phyloP scores from a whole-genome alignment of 164 flowering plant genomes.

The Piper longum region DNA sequence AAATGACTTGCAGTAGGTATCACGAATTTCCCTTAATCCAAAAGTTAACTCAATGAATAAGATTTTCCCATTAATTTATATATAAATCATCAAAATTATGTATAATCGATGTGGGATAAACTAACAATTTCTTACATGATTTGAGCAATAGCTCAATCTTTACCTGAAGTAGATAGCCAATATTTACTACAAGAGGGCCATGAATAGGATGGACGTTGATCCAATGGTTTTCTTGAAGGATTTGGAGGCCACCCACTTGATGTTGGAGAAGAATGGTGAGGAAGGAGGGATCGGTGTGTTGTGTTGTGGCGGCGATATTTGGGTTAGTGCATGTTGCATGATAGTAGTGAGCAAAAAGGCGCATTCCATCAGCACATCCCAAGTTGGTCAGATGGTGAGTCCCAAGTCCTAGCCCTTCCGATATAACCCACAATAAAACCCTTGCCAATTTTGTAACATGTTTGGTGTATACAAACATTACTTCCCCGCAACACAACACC shows the following conservation, averaged over 20 bases:
- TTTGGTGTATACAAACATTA: conserved; percentile 4
- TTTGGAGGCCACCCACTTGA: conserved; percentile 15
- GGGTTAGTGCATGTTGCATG: conserved; percentile 19
- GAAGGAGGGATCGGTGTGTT: conserved; percentile 13
- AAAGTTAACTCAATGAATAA: no score
- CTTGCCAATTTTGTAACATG: conserved; percentile 1
- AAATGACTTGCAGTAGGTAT: no score
- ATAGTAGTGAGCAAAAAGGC: conserved; percentile 2
- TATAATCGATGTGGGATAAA: no score
- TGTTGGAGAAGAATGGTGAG: conserved; percentile 15
- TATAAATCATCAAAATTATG: no score
- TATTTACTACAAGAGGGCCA: conserved; percentile 14
- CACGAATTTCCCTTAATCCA: no score
- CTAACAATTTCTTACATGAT: no score
- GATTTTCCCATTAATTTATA: no score
- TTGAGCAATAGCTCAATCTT: not conserved
- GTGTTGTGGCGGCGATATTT: conserved; percentile 6
- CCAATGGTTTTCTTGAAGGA: conserved; percentile 12
- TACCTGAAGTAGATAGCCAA: conserved; percentile 16
- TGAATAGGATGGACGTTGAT: conserved; percentile 12
- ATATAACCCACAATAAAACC: conserved; percentile 6
- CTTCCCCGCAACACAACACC: not conserved
- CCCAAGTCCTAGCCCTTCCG: conserved; percentile 8
- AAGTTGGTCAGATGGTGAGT: conserved; percentile 3
- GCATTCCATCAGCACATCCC: not conserved